Conservation (phyloP, 2,329 filamentous ascomycete species). For the Dendryphion nanum region DNA sequence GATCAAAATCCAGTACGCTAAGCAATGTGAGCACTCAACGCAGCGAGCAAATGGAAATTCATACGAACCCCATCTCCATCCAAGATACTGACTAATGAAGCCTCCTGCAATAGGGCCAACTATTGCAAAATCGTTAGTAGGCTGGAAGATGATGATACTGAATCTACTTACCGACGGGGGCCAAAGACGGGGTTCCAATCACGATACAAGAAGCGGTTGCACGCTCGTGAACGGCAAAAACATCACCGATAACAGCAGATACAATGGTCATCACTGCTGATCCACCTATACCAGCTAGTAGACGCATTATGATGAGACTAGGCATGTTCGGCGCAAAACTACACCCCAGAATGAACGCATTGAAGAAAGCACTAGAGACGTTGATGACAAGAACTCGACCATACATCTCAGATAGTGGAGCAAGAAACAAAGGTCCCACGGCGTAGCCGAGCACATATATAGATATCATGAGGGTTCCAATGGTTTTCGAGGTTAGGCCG, state of each 20-base stretch:
- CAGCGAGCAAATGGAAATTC: background rate
- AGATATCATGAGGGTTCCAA: constrained; percentile 22
- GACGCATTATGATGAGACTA: constrained; percentile 13
- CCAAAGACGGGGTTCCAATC: constrained; percentile 12
- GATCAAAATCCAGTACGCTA: constrained; percentile 17
- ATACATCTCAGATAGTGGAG: constrained; percentile 25
- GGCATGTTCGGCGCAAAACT: constrained; percentile 13
- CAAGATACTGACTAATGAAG: constrained; percentile 13
- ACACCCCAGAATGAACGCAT: constrained; percentile 10
- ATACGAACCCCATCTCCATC: constrained; percentile 14
- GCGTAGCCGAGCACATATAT: constrained; percentile 33
- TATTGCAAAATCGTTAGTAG: constrained; percentile 3
- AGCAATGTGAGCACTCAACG: background rate
- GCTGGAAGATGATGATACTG: background rate
- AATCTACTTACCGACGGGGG: constrained; percentile 7
- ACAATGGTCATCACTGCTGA: constrained; percentile 15
- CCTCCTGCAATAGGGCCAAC: constrained; percentile 18
- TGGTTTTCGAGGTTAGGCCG: constrained; percentile 13
- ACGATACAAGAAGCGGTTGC: constrained; percentile 13
- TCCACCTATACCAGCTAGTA: constrained; percentile 13
- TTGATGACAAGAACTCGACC: constrained; percentile 25
- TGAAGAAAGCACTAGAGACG: constrained; percentile 19
- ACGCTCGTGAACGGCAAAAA: constrained; percentile 10
- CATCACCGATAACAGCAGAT: constrained; percentile 12
- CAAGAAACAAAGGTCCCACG: constrained; percentile 28